Evolutionary conservation across 371 early-diverging fungal species (phyloP).

Genomic region (Paraphysoderma sedebokerense): DNA sequence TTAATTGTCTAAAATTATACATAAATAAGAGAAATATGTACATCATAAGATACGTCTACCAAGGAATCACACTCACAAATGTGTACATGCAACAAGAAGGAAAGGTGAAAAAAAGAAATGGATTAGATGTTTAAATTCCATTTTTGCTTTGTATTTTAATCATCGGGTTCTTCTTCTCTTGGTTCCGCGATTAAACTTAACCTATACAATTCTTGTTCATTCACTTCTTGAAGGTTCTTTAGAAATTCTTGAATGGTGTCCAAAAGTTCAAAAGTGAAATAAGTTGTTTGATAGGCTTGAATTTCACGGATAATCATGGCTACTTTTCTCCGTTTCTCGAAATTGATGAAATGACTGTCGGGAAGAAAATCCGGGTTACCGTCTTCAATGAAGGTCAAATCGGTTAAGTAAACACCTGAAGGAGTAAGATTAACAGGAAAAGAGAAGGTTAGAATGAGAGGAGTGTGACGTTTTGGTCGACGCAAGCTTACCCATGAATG

Average conservation of each 20-base stretch:
- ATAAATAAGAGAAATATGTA: no score
- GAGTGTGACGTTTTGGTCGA: no score
- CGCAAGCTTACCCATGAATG: conserved; percentile 22
- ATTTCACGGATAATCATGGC: conserved; percentile 19
- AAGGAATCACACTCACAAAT: no score
- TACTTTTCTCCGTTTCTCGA: conserved; percentile 32
- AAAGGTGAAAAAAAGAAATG: no score
- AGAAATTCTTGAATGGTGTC: not conserved
- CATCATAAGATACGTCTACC: no score
- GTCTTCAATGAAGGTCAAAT: conserved; percentile 30
- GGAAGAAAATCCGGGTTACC: conserved; percentile 33
- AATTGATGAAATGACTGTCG: conserved; percentile 23
- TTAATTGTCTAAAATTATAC: no score
- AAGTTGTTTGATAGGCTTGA: conserved; percentile 10
- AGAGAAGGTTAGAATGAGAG: no score
- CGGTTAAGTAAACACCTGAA: conserved; percentile 29
- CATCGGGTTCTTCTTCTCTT: not conserved
- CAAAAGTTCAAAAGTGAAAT: not conserved
- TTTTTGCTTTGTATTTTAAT: no score
- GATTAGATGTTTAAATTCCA: no score
- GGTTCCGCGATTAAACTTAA: conserved; percentile 1
- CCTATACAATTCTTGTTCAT: not conserved
- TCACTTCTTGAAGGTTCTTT: not conserved
- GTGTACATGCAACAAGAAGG: no score
- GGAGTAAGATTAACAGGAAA: no score